These are phyloP conservation scores for Oidiodendron maius DNA, from an alignment of 495 filamentous ascomycete species.

Conservation along the genomic window DNA sequence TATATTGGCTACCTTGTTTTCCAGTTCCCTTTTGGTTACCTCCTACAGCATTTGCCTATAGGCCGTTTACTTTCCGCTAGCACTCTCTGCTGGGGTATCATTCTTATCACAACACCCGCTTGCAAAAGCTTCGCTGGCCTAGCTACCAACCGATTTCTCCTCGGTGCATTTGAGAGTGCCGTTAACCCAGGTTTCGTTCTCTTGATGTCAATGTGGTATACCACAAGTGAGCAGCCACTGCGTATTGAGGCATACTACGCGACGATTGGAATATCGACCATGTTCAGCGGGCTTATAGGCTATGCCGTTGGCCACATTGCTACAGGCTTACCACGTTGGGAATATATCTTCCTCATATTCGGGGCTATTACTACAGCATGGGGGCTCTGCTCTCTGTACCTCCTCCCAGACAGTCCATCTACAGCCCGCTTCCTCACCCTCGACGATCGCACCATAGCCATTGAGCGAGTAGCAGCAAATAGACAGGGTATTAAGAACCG, in stretches of 20 bases:
- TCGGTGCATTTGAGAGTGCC: conserved; percentile 41
- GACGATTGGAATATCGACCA: conserved; percentile 33
- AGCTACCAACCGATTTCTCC: conserved; percentile 32
- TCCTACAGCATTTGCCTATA: conserved; percentile 40
- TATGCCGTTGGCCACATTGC: conserved; percentile 50
- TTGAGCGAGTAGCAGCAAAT: conserved; percentile 53
- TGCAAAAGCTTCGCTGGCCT: conserved; percentile 33
- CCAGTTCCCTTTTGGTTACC: conserved; percentile 42
- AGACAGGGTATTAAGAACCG: conserved; percentile 63
- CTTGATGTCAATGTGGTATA: conserved; percentile 55
- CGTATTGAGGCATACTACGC: conserved; percentile 38
- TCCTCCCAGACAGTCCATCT: conserved; percentile 60
- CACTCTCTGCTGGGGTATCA: conserved; percentile 17
- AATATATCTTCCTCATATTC: conserved; percentile 45
- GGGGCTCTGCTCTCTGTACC: conserved; percentile 50
- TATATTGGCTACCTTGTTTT: conserved; percentile 35
- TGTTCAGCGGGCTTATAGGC: conserved; percentile 49
- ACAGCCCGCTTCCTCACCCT: conserved; percentile 51
- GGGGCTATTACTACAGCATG: conserved; percentile 51
- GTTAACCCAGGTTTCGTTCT: conserved; percentile 58
- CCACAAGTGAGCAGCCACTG: conserved; percentile 48
- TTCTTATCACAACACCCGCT: conserved; percentile 16
- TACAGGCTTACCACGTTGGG: conserved; percentile 39
- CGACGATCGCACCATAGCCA: conserved; percentile 50
- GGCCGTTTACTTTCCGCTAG: conserved; percentile 34